phyloP scores from a whole-genome alignment of 2,329 filamentous ascomycete genomes.

The Ophiostoma ulmi region DNA sequence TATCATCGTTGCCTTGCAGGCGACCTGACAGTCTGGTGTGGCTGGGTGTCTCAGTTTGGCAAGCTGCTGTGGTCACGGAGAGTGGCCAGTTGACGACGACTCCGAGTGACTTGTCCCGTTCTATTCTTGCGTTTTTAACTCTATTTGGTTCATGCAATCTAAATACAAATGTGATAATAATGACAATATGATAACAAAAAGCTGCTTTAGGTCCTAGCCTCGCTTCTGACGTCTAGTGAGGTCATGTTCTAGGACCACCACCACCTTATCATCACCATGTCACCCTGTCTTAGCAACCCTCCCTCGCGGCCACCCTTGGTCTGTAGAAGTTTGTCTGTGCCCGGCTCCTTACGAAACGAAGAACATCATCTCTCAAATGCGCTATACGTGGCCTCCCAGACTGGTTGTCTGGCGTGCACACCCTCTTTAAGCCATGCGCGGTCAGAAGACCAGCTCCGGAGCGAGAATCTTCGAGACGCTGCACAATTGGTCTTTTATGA shows the following conservation, averaged over 20 bases:
- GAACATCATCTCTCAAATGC: not conserved
- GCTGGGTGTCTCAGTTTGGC: conserved; percentile 10
- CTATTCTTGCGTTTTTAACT: not conserved
- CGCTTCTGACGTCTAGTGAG: conserved; percentile 6
- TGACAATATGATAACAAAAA: too few relatives aligned
- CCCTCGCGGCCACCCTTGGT: not conserved
- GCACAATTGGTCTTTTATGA: not conserved
- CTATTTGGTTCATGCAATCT: not conserved
- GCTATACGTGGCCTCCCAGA: conserved; percentile 12
- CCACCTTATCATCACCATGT: not conserved
- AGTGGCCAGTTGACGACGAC: not conserved
- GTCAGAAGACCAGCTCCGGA: conserved; percentile 19
- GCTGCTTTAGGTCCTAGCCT: not conserved
- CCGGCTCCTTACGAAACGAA: not conserved
- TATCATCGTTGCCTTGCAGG: not conserved
- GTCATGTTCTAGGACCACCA: not conserved
- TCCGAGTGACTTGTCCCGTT: not conserved
- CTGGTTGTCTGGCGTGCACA: conserved; percentile 21
- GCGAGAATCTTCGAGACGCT: not conserved
- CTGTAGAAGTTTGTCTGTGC: not conserved
- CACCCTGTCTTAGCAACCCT: conserved; percentile 17
- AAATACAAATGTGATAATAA: not conserved
- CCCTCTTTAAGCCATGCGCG: conserved; percentile 9
- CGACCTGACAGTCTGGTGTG: conserved; percentile 1
- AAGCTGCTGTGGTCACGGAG: conserved; percentile 14